Percentiles rank a stretch among this genome's conserved stretches.
phyloP scores from a whole-genome alignment of 2,329 filamentous ascomycete species.

The Colletotrichum costaricense region DNA sequence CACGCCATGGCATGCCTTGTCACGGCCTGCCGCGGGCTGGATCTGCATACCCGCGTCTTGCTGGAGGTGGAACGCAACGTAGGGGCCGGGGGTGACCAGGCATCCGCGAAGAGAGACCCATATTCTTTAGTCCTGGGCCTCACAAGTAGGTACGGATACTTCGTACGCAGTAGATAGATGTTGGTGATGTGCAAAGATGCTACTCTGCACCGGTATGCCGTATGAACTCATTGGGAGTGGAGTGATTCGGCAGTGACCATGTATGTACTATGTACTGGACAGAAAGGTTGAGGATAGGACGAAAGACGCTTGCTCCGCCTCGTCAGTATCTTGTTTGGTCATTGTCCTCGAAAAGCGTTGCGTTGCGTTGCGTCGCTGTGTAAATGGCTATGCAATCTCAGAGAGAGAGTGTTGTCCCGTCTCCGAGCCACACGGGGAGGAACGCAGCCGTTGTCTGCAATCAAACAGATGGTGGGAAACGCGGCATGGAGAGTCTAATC shows the following conservation, averaged over 20 bases:
- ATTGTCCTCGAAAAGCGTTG: not conserved
- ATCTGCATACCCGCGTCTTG: conserved; percentile 27
- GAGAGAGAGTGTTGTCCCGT: not conserved
- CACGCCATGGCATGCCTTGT: conserved; percentile 20
- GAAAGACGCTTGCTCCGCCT: not conserved
- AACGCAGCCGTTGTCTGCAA: not conserved
- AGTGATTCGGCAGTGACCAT: not conserved
- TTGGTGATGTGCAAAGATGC: not conserved
- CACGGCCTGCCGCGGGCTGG: conserved; percentile 19
- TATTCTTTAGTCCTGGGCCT: not conserved
- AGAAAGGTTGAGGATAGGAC: not conserved
- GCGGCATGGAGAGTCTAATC: not conserved
- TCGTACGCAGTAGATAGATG: not conserved
- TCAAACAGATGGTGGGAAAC: not conserved
- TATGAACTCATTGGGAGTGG: not conserved
- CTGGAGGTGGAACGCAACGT: conserved; percentile 8
- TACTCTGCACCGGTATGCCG: not conserved
- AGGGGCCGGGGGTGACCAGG: not conserved
- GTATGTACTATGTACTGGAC: not conserved
- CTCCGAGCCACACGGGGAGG: conserved; percentile 8
- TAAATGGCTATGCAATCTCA: not conserved
- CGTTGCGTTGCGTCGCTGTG: not conserved
- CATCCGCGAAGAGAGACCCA: not conserved
- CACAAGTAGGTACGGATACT: not conserved
- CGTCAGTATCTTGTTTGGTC: not conserved